Conservation (phyloP, 495 filamentous ascomycete species). For the Echria macrotheca region DNA sequence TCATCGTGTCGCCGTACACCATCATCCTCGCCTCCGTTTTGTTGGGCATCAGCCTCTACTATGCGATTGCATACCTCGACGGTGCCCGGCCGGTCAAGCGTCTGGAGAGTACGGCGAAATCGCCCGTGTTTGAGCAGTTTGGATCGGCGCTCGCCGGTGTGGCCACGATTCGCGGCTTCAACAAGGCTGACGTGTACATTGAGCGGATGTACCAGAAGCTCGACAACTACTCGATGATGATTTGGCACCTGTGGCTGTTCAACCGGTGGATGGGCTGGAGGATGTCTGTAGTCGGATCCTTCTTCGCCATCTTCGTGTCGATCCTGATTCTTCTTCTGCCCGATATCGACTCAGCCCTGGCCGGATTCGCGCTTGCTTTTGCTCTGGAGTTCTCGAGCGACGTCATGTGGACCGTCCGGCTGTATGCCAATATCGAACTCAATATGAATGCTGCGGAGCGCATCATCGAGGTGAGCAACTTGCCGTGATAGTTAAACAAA, state of each 20-base stretch:
- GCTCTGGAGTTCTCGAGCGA: constrained; percentile 47
- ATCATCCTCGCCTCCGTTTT: constrained; percentile 53
- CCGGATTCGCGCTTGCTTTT: constrained; percentile 70
- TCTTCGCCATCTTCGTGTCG: constrained; percentile 63
- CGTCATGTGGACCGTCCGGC: constrained; percentile 56
- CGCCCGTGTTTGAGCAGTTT: constrained; percentile 74
- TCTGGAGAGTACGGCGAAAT: constrained; percentile 66
- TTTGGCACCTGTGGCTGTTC: constrained; percentile 66
- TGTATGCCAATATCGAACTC: constrained; percentile 63
- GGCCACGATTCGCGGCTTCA: constrained; percentile 70
- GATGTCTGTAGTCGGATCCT: constrained; percentile 62
- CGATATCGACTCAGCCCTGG: constrained; percentile 65
- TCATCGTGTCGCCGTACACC: constrained; percentile 59
- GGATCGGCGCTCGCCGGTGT: constrained; percentile 65
- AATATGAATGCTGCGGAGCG: constrained; percentile 83
- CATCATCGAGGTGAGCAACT: constrained; percentile 54
- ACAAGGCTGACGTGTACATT: constrained; percentile 57
- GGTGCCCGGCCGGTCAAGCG: constrained; percentile 73
- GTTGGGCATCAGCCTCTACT: constrained; percentile 49
- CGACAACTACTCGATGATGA: constrained; percentile 57
- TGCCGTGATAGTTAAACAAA: neutral
- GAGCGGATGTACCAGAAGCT: constrained; percentile 60
- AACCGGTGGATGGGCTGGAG: constrained; percentile 71
- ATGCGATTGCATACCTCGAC: constrained; percentile 55
- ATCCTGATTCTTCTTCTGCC: constrained; percentile 57